Percentiles rank a stretch among this genome's conserved stretches.
phyloP scores from a whole-genome alignment of 2,329 filamentous ascomycete species.

The Stagonosporopsis chrysanthemi region DNA sequence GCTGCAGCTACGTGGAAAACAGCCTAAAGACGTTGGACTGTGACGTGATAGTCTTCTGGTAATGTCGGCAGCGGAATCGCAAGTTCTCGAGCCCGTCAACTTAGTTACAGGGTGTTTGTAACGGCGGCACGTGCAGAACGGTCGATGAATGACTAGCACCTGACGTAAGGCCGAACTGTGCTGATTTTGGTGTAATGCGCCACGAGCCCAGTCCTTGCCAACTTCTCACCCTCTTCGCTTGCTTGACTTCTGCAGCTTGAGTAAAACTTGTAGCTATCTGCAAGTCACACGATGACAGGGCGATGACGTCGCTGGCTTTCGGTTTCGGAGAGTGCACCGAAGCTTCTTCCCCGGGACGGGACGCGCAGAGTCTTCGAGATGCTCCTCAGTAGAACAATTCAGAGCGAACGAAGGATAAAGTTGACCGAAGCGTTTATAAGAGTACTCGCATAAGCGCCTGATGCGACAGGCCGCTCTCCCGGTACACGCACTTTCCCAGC shows the following conservation, averaged over 20 bases:
- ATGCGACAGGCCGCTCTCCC: constrained; percentile 38
- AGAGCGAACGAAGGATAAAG: neutral
- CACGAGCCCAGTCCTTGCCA: neutral
- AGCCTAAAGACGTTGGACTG: constrained; percentile 10
- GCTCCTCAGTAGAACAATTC: constrained; percentile 1
- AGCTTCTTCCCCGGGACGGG: neutral
- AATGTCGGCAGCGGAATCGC: neutral
- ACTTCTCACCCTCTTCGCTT: neutral
- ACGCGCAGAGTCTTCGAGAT: neutral
- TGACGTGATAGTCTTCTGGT: constrained; percentile 1
- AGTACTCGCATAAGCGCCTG: constrained; percentile 27
- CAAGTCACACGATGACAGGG: neutral
- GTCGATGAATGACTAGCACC: neutral
- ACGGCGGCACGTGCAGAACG: neutral
- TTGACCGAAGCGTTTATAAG: constrained; percentile 11
- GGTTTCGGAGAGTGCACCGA: neutral
- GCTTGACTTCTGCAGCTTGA: neutral
- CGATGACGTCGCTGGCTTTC: neutral
- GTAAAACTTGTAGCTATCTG: neutral
- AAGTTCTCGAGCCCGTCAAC: no score
- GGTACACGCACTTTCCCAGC: constrained; percentile 29
- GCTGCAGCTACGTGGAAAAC: constrained; percentile 7
- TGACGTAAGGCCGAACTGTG: neutral
- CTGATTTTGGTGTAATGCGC: neutral
- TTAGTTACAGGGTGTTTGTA: no score